Evolutionary conservation across 2,329 filamentous ascomycete species (phyloP).

Genomic region (Talaromyces funiculosus): DNA sequence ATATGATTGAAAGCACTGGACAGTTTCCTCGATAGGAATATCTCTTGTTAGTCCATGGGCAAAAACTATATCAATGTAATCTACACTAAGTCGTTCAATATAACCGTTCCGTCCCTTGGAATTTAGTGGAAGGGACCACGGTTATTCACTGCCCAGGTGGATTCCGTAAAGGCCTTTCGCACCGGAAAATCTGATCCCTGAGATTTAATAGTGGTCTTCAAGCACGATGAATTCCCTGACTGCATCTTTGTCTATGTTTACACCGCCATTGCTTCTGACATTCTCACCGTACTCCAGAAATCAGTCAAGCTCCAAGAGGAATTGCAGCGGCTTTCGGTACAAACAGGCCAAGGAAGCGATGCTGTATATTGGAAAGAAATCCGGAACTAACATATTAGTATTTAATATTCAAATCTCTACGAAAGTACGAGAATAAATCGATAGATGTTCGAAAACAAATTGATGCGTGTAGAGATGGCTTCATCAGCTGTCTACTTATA

Average conservation of each 20-base stretch:
- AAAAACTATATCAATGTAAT: constrained; percentile 66
- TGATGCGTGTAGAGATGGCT: too few relatives aligned
- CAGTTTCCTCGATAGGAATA: constrained; percentile 67
- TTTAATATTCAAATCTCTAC: too few relatives aligned
- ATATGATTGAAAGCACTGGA: constrained; percentile 67
- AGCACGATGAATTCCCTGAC: constrained; percentile 41
- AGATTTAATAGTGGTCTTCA: background rate
- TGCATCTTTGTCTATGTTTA: constrained; percentile 50
- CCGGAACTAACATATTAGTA: too few relatives aligned
- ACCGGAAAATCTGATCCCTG: background rate
- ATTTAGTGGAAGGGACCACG: too few relatives aligned
- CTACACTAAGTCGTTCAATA: constrained; percentile 56
- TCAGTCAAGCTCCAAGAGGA: constrained; percentile 55
- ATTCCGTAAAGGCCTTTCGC: background rate
- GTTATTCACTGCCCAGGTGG: constrained; percentile 64
- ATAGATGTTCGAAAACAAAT: too few relatives aligned
- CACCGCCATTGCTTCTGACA: constrained; percentile 19
- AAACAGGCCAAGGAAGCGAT: constrained; percentile 62
- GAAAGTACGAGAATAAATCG: too few relatives aligned
- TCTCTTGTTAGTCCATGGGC: constrained; percentile 63
- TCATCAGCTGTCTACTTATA: too few relatives aligned
- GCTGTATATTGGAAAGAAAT: constrained; percentile 52
- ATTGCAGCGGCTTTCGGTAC: constrained; percentile 67
- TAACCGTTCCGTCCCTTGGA: constrained; percentile 58
- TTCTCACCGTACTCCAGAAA: constrained; percentile 63